Conservation (phyloP, 75 land plant species). For the Cupressus sempervirens region DNA sequence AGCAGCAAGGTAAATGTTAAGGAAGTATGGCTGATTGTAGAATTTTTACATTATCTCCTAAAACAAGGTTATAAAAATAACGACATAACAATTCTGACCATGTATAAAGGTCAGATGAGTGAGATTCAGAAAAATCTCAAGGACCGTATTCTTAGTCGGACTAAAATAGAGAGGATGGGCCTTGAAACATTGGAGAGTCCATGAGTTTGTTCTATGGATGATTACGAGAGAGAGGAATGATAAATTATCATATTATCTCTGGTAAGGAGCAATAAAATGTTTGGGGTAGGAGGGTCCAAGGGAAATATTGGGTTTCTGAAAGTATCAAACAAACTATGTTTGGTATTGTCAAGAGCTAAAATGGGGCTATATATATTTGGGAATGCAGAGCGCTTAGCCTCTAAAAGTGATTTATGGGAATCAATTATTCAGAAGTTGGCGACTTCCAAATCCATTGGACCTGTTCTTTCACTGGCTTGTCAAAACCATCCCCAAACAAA, state of each 20-base stretch:
- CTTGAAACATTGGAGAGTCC: background rate
- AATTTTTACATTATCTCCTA: too few relatives aligned
- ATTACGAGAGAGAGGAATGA: slow-evolving; percentile 22
- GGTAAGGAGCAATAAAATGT: slow-evolving; percentile 16
- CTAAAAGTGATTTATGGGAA: slow-evolving; percentile 19
- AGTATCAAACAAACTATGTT: slow-evolving; percentile 5
- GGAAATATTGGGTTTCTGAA: slow-evolving; percentile 15
- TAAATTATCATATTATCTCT: slow-evolving; percentile 20
- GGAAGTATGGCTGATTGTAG: background rate
- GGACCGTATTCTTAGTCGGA: too few relatives aligned
- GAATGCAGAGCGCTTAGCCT: slow-evolving; percentile 13
- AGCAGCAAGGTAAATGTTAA: background rate
- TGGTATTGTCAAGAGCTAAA: slow-evolving; percentile 18
- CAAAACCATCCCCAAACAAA: slow-evolving; percentile 22
- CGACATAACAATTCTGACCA: too few relatives aligned
- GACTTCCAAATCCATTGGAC: background rate
- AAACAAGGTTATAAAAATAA: too few relatives aligned
- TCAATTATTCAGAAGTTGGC: background rate
- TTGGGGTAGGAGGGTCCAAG: background rate
- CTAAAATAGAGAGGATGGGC: background rate
- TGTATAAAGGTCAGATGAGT: slow-evolving; percentile 6
- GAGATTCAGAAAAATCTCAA: too few relatives aligned
- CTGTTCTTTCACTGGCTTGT: slow-evolving; percentile 10
- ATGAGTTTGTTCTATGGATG: slow-evolving; percentile 21
- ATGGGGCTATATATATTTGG: slow-evolving; percentile 12